These are phyloP conservation scores for Poa pratensis DNA, from an alignment of 176 grass and related monocot genomes.

Conservation along the genomic window DNA sequence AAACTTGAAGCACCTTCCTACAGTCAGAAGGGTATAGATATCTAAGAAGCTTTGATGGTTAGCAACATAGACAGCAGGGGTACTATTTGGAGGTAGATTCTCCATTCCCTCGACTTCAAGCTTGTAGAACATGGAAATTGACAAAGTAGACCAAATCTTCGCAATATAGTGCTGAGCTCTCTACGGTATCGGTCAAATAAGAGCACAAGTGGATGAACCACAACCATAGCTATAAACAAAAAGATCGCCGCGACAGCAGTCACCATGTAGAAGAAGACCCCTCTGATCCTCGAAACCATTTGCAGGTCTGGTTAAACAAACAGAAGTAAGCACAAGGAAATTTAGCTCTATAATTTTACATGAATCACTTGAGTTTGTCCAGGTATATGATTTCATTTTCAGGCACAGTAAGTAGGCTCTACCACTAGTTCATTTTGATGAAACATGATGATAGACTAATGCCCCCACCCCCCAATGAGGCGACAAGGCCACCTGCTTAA, in stretches of 20 bases:
- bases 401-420: neutral
- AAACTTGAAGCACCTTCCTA: constrained; percentile 91
- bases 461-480: neutral
- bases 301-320: constrained; percentile 62
- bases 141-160: constrained; percentile 80
- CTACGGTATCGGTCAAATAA: constrained; percentile 77
- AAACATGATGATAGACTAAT: neutral
- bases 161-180: constrained; percentile 78
- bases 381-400: neutral
- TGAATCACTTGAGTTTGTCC: constrained; percentile 27
- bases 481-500: too few species aligned
- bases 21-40: constrained; percentile 85
- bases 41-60: constrained; percentile 98
- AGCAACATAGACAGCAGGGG: constrained; percentile 82
- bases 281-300: constrained; percentile 69
- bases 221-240: constrained; percentile 72
- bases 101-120: constrained; percentile 86
- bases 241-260: constrained; percentile 70
- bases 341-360: constrained; percentile 17
- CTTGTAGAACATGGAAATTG: constrained; percentile 86
- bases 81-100: constrained; percentile 75
- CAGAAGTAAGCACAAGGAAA: constrained; percentile 34
- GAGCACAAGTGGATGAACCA: constrained; percentile 75
- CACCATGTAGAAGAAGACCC: constrained; percentile 75
- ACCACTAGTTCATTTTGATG: neutral